Conservation (phyloP, 805 yeast species). For the Kluyveromyces dobzhanskii region DNA sequence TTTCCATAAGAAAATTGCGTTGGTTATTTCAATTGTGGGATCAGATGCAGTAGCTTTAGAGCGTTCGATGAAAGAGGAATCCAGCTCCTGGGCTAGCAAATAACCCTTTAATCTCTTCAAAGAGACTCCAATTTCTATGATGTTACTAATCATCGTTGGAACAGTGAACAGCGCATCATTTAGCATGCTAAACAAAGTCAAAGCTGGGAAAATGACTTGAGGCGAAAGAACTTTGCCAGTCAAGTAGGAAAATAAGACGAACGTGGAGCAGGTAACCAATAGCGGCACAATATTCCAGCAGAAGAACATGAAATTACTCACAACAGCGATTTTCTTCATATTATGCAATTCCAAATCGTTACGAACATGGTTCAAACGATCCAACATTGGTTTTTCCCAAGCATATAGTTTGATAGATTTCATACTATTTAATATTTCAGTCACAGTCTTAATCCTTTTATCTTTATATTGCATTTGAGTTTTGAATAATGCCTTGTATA, state of each 20-base stretch:
- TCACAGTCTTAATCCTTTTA: slow-evolving; percentile 46
- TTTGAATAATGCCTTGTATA: slow-evolving; percentile 38
- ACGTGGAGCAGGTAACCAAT: slow-evolving; percentile 53
- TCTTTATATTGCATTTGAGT: slow-evolving; percentile 58
- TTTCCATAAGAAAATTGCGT: slow-evolving; percentile 51
- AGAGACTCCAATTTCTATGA: slow-evolving; percentile 54
- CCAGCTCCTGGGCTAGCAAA: slow-evolving; percentile 39
- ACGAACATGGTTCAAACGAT: slow-evolving; percentile 43
- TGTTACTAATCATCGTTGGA: slow-evolving; percentile 47
- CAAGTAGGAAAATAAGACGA: slow-evolving; percentile 43
- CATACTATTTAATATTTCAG: slow-evolving; percentile 51
- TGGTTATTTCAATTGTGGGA: slow-evolving; percentile 35
- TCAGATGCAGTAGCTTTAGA: slow-evolving; percentile 16
- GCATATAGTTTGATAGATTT: slow-evolving; percentile 61
- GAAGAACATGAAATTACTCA: slow-evolving; percentile 40
- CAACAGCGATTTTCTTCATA: slow-evolving; percentile 39
- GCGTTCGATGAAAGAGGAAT: slow-evolving; percentile 29
- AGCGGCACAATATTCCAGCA: slow-evolving; percentile 61
- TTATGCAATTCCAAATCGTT: slow-evolving; percentile 50
- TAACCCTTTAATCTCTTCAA: slow-evolving; percentile 45
- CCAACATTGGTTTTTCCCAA: slow-evolving; percentile 60
- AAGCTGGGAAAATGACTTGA: slow-evolving; percentile 61
- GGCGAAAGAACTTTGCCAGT: slow-evolving; percentile 48
- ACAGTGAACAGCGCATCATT: slow-evolving; percentile 51
- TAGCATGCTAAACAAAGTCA: slow-evolving; percentile 50